Conservation (phyloP, 2,329 filamentous ascomycete genomes). For the Penicillium sp. region DNA sequence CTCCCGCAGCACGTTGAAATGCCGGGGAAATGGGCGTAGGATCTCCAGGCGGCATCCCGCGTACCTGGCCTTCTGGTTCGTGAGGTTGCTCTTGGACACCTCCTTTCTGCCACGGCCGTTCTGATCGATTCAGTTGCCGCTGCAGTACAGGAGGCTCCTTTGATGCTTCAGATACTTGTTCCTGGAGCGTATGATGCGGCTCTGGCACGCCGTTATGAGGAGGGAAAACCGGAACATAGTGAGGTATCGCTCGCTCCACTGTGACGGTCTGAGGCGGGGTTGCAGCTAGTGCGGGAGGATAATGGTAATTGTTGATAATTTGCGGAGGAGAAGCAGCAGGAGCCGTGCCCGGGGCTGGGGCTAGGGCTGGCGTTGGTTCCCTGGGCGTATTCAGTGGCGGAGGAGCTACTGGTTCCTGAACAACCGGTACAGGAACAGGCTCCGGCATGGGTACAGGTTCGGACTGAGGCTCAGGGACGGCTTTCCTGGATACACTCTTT, state of each 20-base stretch:
- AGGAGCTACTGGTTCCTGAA: conserved; percentile 1
- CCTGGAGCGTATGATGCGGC: neutral
- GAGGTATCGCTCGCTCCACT: conserved; percentile 25
- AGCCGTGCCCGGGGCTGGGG: conserved; percentile 2
- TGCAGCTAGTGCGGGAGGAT: conserved; percentile 29
- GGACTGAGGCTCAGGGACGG: neutral
- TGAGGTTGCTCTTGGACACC: neutral
- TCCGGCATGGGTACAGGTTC: neutral
- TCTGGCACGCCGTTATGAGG: conserved; percentile 40
- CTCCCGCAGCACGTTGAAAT: conserved; percentile 61
- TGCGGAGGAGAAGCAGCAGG: conserved; percentile 1
- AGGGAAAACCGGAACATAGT: conserved; percentile 60
- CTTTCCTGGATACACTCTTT: neutral
- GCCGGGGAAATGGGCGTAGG: conserved; percentile 64
- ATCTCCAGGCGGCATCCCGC: neutral
- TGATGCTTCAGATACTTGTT: neutral
- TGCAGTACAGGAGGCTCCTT: neutral
- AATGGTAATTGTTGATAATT: conserved; percentile 11
- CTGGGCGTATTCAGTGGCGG: neutral
- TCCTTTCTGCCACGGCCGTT: neutral
- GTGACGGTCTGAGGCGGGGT: conserved; percentile 44
- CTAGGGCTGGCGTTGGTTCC: neutral
- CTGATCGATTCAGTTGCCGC: neutral
- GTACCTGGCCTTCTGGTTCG: neutral
- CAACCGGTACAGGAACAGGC: neutral